Evolutionary conservation across 176 grass and related monocot species (phyloP).

Genomic region (Phragmites australis): DNA sequence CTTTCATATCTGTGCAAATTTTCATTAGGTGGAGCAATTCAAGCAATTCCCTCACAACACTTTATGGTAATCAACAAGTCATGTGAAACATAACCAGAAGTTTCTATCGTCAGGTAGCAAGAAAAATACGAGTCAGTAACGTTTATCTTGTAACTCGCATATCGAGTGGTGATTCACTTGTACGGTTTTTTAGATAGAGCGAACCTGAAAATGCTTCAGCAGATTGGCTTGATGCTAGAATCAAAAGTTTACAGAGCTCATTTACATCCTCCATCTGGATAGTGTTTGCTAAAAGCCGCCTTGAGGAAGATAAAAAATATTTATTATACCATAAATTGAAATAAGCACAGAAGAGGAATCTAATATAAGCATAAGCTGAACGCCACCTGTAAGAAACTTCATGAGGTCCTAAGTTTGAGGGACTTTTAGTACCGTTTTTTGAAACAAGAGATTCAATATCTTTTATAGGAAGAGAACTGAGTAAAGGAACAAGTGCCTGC

Average conservation of each 20-base stretch:
- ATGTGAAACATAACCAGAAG: not conserved
- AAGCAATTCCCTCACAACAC: not conserved
- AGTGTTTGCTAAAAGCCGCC: slow-evolving; percentile 37
- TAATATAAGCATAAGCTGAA: not conserved
- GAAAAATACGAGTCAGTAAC: not conserved
- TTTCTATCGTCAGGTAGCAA: not conserved
- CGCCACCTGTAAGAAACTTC: slow-evolving; percentile 43
- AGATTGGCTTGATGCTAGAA: slow-evolving; percentile 34
- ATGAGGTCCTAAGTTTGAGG: not conserved
- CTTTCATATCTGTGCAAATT: not conserved
- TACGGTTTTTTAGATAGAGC: not conserved
- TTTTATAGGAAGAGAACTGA: slow-evolving; percentile 1
- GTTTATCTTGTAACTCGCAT: not conserved
- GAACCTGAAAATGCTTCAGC: slow-evolving; percentile 32
- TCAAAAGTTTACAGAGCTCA: slow-evolving; percentile 41
- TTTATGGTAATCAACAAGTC: not conserved
- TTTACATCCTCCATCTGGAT: slow-evolving; percentile 35
- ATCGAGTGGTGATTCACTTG: not conserved
- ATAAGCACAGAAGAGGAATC: not conserved
- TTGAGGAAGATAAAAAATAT: slow-evolving; percentile 4
- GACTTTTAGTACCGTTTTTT: not conserved
- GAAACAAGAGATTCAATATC: not conserved
- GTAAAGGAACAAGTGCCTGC: not conserved
- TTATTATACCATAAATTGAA: not conserved
- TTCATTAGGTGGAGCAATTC: not conserved